Evolutionary conservation across 768 basidiomycete species (phyloP).

Genomic region (Hypholoma sublateritium): DNA sequence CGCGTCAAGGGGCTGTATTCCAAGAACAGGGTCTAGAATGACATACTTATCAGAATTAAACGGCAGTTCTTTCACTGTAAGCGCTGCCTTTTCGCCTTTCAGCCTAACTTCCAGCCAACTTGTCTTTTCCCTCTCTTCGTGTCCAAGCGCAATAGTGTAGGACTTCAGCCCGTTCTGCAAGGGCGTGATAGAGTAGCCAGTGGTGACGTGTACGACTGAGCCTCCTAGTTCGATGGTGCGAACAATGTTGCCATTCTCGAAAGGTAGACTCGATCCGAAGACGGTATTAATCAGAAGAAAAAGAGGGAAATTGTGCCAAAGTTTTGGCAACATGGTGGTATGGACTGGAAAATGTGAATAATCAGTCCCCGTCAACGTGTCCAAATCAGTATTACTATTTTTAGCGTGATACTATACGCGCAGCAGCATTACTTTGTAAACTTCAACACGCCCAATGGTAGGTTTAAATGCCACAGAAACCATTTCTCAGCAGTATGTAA

Average conservation of each 20-base stretch:
- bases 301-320: constrained; percentile 48
- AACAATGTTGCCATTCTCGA: constrained; percentile 89
- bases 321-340: constrained; percentile 44
- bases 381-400: constrained; percentile 21
- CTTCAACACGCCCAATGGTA: no score
- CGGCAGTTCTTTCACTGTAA: constrained; percentile 50
- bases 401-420: constrained; percentile 10
- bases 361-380: constrained; percentile 19
- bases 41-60: constrained; percentile 55
- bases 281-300: constrained; percentile 43
- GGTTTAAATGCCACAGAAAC: neutral
- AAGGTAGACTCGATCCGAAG: constrained; percentile 44
- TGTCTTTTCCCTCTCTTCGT: constrained; percentile 61
- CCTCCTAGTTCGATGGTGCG: constrained; percentile 90
- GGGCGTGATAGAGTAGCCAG: constrained; percentile 82
- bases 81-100: constrained; percentile 64
- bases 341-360: constrained; percentile 4
- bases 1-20: neutral
- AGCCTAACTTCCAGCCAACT: constrained; percentile 80
- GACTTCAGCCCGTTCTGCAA: constrained; percentile 56
- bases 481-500: neutral
- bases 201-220: constrained; percentile 83
- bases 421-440: neutral
- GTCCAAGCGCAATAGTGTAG: constrained; percentile 69
- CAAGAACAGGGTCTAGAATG: neutral